Evolutionary conservation across 106 monocot genomes (phyloP).

Genomic region (Dactylorhiza incarnata): DNA sequence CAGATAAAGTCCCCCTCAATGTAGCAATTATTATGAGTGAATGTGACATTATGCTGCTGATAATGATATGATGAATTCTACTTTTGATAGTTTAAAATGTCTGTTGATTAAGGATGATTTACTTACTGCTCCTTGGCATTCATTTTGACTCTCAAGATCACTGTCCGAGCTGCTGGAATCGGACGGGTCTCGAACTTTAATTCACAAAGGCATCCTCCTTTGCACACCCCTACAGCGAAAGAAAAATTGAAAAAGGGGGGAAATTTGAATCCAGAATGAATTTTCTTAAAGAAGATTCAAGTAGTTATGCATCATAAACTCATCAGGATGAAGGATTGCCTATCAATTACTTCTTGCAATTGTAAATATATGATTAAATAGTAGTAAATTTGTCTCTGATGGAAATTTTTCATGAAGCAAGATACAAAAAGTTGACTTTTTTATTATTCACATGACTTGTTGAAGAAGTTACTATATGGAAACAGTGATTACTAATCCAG

Average conservation of each 20-base stretch:
- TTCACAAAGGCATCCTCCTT: constrained; percentile 2
- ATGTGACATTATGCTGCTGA: background rate
- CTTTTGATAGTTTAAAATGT: background rate
- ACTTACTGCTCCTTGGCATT: constrained; percentile 6
- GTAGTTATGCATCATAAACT: background rate
- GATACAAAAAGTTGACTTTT: background rate
- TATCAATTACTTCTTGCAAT: background rate
- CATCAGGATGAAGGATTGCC: background rate
- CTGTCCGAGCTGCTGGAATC: background rate
- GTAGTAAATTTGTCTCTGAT: background rate
- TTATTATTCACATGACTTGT: background rate
- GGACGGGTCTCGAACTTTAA: background rate
- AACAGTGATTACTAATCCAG: background rate
- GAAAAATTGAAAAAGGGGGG: background rate
- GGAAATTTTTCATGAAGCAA: background rate
- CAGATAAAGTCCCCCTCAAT: background rate
- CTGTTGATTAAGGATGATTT: background rate
- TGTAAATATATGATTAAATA: background rate
- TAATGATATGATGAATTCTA: background rate
- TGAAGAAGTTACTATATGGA: background rate
- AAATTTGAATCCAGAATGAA: background rate
- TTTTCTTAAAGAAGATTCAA: background rate
- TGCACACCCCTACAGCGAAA: background rate
- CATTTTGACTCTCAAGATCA: background rate
- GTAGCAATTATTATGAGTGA: background rate